Percentiles rank a stretch among this genome's conserved stretches.
phyloP scores from a whole-genome alignment of 768 basidiomycete species.

The Podaxis pistillaris region DNA sequence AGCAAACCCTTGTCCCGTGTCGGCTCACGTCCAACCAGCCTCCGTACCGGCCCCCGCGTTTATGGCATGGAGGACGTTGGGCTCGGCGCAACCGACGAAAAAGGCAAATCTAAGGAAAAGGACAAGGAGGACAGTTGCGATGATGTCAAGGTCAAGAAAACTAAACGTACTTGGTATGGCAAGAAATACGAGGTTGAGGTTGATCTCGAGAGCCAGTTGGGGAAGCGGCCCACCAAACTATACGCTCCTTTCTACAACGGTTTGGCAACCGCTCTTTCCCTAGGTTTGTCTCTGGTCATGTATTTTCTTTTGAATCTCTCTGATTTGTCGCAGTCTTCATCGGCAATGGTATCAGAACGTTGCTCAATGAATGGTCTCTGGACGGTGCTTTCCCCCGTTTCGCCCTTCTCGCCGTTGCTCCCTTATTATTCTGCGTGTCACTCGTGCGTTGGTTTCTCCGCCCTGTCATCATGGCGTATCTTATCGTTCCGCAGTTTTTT shows the following conservation, averaged over 20 bases:
- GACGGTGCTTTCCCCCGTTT: conserved; percentile 63
- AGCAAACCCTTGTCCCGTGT: not conserved
- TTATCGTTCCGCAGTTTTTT: conserved; percentile 56
- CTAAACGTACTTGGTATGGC: conserved; percentile 62
- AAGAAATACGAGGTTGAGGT: conserved; percentile 34
- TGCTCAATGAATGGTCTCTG: conserved; percentile 67
- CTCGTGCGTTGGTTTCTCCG: conserved; percentile 37
- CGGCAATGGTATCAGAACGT: conserved; percentile 58
- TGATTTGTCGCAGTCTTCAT: conserved; percentile 52
- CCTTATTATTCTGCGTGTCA: conserved; percentile 74
- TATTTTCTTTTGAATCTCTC: conserved; percentile 30
- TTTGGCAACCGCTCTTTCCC: conserved; percentile 49
- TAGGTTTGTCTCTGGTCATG: conserved; percentile 44
- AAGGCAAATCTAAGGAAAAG: conserved; percentile 1
- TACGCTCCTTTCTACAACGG: conserved; percentile 75
- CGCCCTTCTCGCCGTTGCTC: conserved; percentile 55
- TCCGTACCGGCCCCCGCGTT: not conserved
- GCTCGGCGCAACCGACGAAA: not conserved
- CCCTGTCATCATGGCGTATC: conserved; percentile 24
- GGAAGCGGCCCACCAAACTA: conserved; percentile 31
- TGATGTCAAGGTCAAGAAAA: conserved; percentile 23
- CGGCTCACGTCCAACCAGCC: not conserved
- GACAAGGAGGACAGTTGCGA: conserved; percentile 4
- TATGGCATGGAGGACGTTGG: conserved; percentile 3
- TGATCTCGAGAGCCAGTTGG: conserved; percentile 9